These are phyloP conservation scores for Sporisorium scitamineum DNA, from an alignment of 1,284 basidiomycete species.

Conservation along the genomic window DNA sequence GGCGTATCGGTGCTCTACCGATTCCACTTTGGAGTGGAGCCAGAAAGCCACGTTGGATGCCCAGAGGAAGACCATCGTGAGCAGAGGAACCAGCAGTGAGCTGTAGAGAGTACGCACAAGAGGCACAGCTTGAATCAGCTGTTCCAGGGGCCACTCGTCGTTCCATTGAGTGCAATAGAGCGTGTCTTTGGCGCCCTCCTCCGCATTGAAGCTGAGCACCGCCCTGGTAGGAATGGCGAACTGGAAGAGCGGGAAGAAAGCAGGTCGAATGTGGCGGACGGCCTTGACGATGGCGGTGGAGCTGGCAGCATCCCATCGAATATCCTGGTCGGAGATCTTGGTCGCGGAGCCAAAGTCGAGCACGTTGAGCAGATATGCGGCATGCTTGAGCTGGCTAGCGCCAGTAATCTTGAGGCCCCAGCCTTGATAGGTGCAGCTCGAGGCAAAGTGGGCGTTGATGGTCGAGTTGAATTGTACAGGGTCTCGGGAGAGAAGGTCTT, in stretches of 20 bases:
- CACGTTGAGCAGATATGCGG: conserved; percentile 42
- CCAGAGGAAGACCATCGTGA: conserved; percentile 40
- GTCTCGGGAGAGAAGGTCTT: conserved; percentile 45
- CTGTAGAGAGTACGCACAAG: conserved; percentile 26
- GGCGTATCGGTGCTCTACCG: conserved; percentile 28
- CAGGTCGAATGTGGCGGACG: conserved; percentile 41
- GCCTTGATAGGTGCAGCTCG: conserved; percentile 44
- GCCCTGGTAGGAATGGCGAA: conserved; percentile 46
- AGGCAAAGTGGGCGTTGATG: conserved; percentile 55
- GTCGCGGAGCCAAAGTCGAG: conserved; percentile 48
- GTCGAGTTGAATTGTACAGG: conserved; percentile 53
- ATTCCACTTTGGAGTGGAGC: conserved; percentile 30
- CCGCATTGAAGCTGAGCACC: conserved; percentile 39
- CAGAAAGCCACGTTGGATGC: conserved; percentile 45
- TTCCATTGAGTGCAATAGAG: conserved; percentile 54
- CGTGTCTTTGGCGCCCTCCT: conserved; percentile 24
- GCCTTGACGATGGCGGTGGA: conserved; percentile 46
- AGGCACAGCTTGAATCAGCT: conserved; percentile 24
- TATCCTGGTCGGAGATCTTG: conserved; percentile 35
- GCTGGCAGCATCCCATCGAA: conserved; percentile 40
- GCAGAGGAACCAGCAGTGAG: conserved; percentile 33
- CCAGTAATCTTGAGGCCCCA: conserved; percentile 52
- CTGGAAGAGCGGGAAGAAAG: conserved; percentile 51
- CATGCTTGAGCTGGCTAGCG: conserved; percentile 52
- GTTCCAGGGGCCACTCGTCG: conserved; percentile 48